A percentile compares a stretch with the other conserved stretches of the same genome.
These are phyloP conservation scores for Entamoeba dispar DNA, from an alignment of 208 protist species.

Conservation along the genomic window DNA sequence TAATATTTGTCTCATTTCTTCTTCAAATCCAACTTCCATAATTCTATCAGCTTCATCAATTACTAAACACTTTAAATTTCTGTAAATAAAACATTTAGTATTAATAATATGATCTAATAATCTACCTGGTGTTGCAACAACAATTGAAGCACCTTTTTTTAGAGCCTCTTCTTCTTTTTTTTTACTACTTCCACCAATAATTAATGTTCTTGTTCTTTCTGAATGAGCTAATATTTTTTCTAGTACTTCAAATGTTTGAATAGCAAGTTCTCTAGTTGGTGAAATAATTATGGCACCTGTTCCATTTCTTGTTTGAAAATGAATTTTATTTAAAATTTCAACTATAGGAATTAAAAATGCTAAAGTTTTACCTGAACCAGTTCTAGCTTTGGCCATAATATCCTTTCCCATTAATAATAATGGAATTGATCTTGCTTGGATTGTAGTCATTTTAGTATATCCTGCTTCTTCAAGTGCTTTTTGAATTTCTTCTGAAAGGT, in stretches of 20 bases:
- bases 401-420: conserved; percentile 57
- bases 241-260: conserved; percentile 16
- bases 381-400: conserved; percentile 59
- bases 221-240: not conserved
- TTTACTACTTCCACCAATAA: conserved; percentile 9
- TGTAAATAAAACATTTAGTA: not conserved
- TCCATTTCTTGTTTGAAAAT: not conserved
- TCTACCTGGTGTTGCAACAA: conserved; percentile 30
- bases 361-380: conserved; percentile 73
- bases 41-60: conserved; percentile 20
- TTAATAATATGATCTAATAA: conserved; percentile 26
- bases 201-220: not conserved
- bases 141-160: not conserved
- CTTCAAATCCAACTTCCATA: conserved; percentile 17
- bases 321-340: conserved; percentile 13
- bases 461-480: not conserved
- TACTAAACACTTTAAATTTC: conserved; percentile 13
- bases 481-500: not conserved
- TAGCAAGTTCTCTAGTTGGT: conserved; percentile 24
- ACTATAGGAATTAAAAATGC: conserved; percentile 63
- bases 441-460: not conserved
- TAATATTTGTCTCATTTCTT: conserved; percentile 12
- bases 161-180: conserved; percentile 10
- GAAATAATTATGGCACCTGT: conserved; percentile 16
- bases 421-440: conserved; percentile 57